A percentile compares a stretch with the other conserved stretches of the same genome.
phyloP scores from a whole-genome alignment of 306 rosid species.

The Cajanus cajan region DNA sequence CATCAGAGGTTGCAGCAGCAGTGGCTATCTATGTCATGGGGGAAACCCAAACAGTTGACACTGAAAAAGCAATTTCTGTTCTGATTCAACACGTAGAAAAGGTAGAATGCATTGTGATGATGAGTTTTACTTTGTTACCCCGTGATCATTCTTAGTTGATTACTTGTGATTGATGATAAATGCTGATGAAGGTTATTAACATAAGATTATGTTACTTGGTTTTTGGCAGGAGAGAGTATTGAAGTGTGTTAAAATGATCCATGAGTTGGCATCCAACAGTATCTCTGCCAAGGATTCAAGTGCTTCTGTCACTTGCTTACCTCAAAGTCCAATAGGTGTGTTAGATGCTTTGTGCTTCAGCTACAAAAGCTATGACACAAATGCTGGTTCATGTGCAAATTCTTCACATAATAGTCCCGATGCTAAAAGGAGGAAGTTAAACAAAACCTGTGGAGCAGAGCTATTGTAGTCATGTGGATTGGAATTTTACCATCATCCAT shows the following conservation, averaged over 20 bases:
- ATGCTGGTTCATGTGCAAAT: conserved; percentile 65
- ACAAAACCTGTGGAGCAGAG: conserved; percentile 65
- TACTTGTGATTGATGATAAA: conserved; percentile 9
- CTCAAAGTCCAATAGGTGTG: conserved; percentile 84
- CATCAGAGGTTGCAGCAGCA: conserved; percentile 94
- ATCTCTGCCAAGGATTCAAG: conserved; percentile 34
- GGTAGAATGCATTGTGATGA: conserved; percentile 49
- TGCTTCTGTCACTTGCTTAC: conserved; percentile 51
- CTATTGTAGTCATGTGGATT: conserved; percentile 36
- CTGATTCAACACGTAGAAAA: conserved; percentile 63
- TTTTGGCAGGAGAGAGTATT: conserved; percentile 71
- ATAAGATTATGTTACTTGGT: conserved; percentile 2
- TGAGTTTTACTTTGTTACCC: background rate
- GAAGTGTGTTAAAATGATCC: conserved; percentile 58
- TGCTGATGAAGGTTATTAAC: background rate
- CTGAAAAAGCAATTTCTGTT: conserved; percentile 50
- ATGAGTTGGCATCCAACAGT: conserved; percentile 34
- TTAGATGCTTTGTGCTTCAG: conserved; percentile 74
- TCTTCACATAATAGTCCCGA: conserved; percentile 58
- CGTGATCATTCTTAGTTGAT: conserved; percentile 31
- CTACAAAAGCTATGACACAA: conserved; percentile 73
- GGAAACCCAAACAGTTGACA: conserved; percentile 58
- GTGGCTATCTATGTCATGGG: conserved; percentile 67
- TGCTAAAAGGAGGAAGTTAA: conserved; percentile 86
- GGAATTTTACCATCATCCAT: conserved; percentile 37